These are phyloP conservation scores for Crithidia acanthocephali DNA, from an alignment of 208 protist species.

Conservation along the genomic window DNA sequence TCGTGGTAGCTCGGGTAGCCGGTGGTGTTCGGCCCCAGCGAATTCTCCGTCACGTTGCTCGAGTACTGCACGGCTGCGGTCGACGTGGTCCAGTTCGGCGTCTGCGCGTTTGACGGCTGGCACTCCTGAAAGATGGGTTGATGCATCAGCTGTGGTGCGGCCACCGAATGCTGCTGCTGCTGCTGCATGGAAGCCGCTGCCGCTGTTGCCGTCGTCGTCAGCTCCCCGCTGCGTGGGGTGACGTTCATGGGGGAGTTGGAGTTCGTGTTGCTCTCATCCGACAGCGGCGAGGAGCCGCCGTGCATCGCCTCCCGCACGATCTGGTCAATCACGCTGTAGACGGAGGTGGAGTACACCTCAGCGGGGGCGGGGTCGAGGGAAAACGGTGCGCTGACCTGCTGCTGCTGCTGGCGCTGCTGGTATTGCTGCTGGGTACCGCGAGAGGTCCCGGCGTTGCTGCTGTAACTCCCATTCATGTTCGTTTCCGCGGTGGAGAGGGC, in stretches of 20 bases:
- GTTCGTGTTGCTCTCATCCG: background rate
- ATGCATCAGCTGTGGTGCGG: background rate
- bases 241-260: conserved; percentile 7
- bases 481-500: background rate
- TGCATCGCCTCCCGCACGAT: conserved; percentile 5
- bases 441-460: background rate
- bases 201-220: background rate
- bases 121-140: conserved; percentile 2
- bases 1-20: conserved; percentile 3
- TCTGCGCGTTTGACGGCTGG: background rate
- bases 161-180: background rate
- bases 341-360: conserved; percentile 4
- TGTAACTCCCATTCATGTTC: conserved; percentile 19
- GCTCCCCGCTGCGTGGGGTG: conserved; percentile 4
- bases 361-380: conserved; percentile 7
- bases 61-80: background rate
- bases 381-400: conserved; percentile 1
- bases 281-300: background rate
- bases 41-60: background rate
- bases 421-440: background rate
- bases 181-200: background rate
- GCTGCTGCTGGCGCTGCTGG: background rate
- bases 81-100: background rate
- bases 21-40: background rate
- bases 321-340: conserved; percentile 5